Conservation (phyloP, 2,329 filamentous ascomycete genomes). For the Trichoderma pleuroti region DNA sequence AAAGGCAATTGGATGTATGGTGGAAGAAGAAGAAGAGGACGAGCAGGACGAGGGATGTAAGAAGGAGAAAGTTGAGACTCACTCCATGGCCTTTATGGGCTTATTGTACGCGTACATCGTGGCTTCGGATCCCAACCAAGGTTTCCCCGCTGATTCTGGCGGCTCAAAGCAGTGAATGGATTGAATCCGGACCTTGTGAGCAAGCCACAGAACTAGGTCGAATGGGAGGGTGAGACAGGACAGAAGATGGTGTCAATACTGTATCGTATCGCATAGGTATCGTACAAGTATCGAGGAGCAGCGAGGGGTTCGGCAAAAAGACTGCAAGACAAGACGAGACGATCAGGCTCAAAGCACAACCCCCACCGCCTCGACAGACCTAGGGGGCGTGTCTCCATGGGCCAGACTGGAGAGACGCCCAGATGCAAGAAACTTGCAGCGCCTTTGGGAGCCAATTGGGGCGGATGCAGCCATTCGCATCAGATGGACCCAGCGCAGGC, state of each 20-base stretch:
- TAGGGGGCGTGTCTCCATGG: constrained; percentile 14
- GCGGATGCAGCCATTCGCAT: neutral
- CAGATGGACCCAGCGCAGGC: constrained; percentile 3
- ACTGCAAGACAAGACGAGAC: neutral
- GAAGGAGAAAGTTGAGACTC: constrained; percentile 23
- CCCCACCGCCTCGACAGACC: neutral
- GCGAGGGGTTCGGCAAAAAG: neutral
- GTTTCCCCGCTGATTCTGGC: constrained; percentile 16
- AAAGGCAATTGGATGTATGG: constrained; percentile 5
- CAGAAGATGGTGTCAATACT: neutral
- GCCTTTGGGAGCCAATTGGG: constrained; percentile 2
- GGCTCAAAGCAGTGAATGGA: neutral
- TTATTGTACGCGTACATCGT: constrained; percentile 37
- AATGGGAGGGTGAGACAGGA: neutral
- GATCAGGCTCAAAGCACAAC: neutral
- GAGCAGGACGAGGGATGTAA: constrained; percentile 5
- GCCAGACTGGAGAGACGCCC: neutral
- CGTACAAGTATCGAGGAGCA: neutral
- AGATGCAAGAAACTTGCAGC: neutral
- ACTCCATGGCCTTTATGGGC: constrained; percentile 38
- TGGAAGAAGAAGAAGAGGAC: neutral
- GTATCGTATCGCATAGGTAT: neutral
- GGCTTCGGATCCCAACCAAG: neutral
- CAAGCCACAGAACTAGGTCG: neutral
- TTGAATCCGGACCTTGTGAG: neutral